These are phyloP conservation scores for Patellifolia procumbens DNA, from an alignment of 179 eudicot genomes.

Conservation along the genomic window DNA sequence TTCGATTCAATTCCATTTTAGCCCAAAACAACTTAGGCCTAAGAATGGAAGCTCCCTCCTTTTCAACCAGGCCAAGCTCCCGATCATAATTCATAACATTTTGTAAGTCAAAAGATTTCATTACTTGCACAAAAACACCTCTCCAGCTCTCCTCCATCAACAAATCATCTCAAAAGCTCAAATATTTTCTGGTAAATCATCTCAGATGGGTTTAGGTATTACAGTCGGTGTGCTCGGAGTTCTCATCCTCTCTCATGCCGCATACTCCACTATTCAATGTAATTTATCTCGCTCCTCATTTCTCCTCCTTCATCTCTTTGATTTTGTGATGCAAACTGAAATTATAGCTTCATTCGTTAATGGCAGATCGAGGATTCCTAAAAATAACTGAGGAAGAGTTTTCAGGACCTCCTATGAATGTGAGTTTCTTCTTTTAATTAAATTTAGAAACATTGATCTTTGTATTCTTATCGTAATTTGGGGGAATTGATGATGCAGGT, in stretches of 20 bases:
- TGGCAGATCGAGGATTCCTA: conserved; percentile 69
- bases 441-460: no score
- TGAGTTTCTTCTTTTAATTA: conserved; percentile 25
- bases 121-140: no score
- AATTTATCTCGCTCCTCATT: neutral
- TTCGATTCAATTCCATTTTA: no score
- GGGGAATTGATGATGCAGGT: conserved; percentile 49
- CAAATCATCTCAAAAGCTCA: neutral
- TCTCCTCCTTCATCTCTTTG: neutral
- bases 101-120: no score
- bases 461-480: neutral
- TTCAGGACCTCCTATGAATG: conserved; percentile 65
- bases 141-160: neutral
- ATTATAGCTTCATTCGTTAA: conserved; percentile 6
- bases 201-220: conserved; percentile 53
- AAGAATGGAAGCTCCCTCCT: no score
- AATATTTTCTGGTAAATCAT: neutral
- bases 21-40: no score
- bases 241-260: conserved; percentile 72
- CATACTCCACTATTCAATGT: conserved; percentile 86
- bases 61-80: no score
- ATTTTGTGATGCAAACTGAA: neutral
- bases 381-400: conserved; percentile 83
- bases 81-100: no score
- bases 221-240: conserved; percentile 65